Evolutionary conservation across 2,329 filamentous ascomycete species (phyloP).

Genomic region (Colletotrichum echinochloae): DNA sequence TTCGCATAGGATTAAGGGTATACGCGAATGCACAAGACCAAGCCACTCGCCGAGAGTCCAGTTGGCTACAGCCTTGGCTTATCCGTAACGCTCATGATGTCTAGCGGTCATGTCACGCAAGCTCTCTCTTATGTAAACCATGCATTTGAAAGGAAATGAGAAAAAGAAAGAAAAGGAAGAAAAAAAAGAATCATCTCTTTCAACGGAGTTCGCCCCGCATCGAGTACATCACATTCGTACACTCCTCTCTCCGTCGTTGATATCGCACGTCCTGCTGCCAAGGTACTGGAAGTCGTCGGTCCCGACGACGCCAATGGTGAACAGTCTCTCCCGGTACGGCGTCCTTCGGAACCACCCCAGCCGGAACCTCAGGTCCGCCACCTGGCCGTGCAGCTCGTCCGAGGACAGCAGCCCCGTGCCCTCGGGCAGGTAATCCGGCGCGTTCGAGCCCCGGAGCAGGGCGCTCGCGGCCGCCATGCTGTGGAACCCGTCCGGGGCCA

Average conservation of each 20-base stretch:
- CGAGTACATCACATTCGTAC: not conserved
- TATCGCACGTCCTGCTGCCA: not conserved
- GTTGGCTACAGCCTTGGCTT: too few relatives aligned
- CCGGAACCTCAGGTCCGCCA: constrained; percentile 4
- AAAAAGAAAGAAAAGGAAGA: too few relatives aligned
- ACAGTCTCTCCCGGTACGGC: not conserved
- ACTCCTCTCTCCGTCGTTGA: not conserved
- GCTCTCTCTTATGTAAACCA: fast-evolving
- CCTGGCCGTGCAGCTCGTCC: not conserved
- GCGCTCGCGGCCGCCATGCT: constrained; percentile 3
- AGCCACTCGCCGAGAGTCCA: too few relatives aligned
- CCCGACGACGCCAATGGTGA: constrained; percentile 9
- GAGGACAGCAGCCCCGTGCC: not conserved
- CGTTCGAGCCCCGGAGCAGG: constrained; percentile 14
- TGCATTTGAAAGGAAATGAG: too few relatives aligned
- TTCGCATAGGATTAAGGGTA: too few relatives aligned
- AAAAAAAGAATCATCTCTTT: too few relatives aligned
- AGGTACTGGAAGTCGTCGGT: not conserved
- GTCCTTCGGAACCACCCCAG: constrained; percentile 13
- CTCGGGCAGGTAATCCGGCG: not conserved
- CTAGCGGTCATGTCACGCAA: too few relatives aligned
- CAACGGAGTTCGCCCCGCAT: too few relatives aligned
- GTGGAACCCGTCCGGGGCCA: constrained; percentile 14
- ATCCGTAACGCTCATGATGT: too few relatives aligned
- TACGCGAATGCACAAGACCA: too few relatives aligned